Evolutionary conservation across 1,139 yeast species (phyloP), one percentile per base, ranked within the genome.

Genomic region (Hansenula sp.): DNA sequence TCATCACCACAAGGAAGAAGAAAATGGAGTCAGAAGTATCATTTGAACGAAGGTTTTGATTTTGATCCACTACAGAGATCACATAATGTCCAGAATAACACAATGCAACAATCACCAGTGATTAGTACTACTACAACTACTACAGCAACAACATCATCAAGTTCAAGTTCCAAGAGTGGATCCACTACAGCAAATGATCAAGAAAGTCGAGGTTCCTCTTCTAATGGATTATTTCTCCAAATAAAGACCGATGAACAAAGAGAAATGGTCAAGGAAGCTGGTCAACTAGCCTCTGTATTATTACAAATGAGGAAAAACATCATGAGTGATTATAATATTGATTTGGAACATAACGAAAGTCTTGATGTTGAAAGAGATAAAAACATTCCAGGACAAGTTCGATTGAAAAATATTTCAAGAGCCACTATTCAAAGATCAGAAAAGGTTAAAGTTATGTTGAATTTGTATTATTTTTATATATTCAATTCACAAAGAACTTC

Each of bases 381-480:
- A 9, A 33, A 42, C 31, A 18, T 33, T 33, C 37, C 42, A 15
- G 39, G 35, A 13, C 32, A n/a, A 17, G 52, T 51, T 13, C 53
- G 60, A 3, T 43, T 42, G 7, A 44, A 47, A 12, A 53, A 54
- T 4, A 42, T 55, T 8, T 65, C 76, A 3, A 59, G 71, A 35
- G 63, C 72, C 8, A 74, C 82, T 1, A 54, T 68, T 17, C 63
- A 72, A 12, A 58, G 86, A 37, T 84, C 81, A 0, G 78, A 76
- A 45, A 70, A 74, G 48, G 81, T 79, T 17, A 72, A 72, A 48
- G 64, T 76, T 7, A 71, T 73, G 62, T 48, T 82, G 11, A 78
- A 75, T 28, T 59, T 76, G 34, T 76, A 79, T 52, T 81, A 81
- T 55, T 62, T 72, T 33, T 67, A 71, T 42, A 55, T 81, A 15